These are phyloP conservation scores for Phaffia tasmanica DNA, from an alignment of 768 basidiomycete genomes.

Conservation along the genomic window DNA sequence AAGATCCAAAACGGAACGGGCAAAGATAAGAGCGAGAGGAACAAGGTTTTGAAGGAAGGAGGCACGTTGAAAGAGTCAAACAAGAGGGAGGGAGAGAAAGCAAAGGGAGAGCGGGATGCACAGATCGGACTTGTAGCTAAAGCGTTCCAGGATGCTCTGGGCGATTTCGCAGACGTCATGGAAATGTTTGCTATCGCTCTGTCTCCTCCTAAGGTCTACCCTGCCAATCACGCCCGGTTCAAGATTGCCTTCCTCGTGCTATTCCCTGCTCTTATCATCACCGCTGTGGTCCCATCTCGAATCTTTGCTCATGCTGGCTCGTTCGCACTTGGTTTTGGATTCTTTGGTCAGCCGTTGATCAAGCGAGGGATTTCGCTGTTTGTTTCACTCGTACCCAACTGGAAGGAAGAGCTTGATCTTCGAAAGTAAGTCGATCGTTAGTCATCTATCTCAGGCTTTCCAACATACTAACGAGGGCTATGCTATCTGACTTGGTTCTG, in stretches of 20 bases:
- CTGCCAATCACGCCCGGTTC: constrained; percentile 36
- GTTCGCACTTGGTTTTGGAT: constrained; percentile 37
- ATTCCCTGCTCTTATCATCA: constrained; percentile 34
- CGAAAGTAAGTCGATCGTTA: constrained; percentile 34
- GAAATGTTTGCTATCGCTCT: constrained; percentile 38
- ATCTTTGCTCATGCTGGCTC: constrained; percentile 36
- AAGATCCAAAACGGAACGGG: constrained; percentile 3
- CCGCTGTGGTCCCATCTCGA: constrained; percentile 37
- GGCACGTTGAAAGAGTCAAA: constrained; percentile 8
- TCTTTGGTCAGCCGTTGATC: constrained; percentile 40
- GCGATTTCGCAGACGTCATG: constrained; percentile 37
- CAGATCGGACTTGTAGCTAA: constrained; percentile 38
- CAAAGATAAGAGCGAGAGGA: constrained; percentile 30
- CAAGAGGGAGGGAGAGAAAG: constrained; percentile 29
- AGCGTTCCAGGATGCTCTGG: constrained; percentile 36
- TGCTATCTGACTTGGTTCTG: constrained; percentile 4
- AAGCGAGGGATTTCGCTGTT: constrained; percentile 32
- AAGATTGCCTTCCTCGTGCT: constrained; percentile 38
- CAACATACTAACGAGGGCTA: background rate
- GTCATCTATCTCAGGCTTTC: background rate
- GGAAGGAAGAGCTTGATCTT: constrained; percentile 38
- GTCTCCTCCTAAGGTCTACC: constrained; percentile 37
- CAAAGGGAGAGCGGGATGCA: constrained; percentile 39
- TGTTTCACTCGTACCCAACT: constrained; percentile 38
- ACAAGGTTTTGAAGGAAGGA: constrained; percentile 14